Conservation (phyloP, 2,329 filamentous ascomycete genomes). For the Colletotrichum somersetense region DNA sequence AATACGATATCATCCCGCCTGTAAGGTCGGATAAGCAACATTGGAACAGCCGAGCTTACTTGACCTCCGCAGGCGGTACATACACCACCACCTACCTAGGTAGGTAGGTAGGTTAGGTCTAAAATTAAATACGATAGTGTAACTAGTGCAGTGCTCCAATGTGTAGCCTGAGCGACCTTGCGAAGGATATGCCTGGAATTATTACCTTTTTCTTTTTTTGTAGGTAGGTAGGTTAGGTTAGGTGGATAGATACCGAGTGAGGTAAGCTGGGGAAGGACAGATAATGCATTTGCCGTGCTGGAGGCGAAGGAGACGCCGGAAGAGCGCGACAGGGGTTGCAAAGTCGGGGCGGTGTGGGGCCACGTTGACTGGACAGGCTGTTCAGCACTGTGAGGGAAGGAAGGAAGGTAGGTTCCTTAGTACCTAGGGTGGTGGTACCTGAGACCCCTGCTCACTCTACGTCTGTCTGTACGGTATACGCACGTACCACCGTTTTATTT, state of each 20-base stretch:
- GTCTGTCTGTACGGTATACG: background rate
- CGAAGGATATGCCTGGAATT: no score
- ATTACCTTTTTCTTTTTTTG: no score
- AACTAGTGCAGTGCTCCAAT: no score
- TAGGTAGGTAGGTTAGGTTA: no score
- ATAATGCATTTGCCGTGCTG: conserved; percentile 40
- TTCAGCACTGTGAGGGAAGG: background rate
- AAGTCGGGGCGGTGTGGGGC: conserved; percentile 24
- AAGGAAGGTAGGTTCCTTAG: background rate
- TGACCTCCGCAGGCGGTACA: background rate
- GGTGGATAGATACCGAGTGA: no score
- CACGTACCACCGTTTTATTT: conserved; percentile 44
- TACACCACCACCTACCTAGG: background rate
- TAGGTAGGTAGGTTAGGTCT: no score
- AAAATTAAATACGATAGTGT: no score
- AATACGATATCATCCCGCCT: background rate
- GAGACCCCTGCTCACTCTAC: conserved; percentile 6
- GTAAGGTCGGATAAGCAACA: background rate
- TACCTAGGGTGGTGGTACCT: conserved; percentile 4
- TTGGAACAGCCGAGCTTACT: conserved; percentile 4
- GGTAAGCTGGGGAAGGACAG: conserved; percentile 37
- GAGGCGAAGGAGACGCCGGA: conserved; percentile 23
- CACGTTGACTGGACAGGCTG: conserved; percentile 21
- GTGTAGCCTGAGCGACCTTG: no score
- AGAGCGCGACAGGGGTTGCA: conserved; percentile 12